These are phyloP conservation scores for Globisporangium spiculum DNA, from an alignment of 352 stramenopile species.

Conservation along the genomic window DNA sequence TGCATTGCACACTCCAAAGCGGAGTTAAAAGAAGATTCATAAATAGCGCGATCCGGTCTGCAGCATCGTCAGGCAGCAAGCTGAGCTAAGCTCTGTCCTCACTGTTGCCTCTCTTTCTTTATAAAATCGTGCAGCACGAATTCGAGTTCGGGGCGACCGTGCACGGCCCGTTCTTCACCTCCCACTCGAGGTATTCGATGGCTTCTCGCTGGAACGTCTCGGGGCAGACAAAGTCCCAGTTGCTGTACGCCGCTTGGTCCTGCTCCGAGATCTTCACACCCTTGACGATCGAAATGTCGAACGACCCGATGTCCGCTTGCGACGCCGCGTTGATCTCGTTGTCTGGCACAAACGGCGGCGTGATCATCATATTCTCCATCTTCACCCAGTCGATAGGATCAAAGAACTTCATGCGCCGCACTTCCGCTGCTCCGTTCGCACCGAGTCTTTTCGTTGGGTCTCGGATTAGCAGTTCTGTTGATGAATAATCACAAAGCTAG, in stretches of 20 bases:
- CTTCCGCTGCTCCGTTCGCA: slow-evolving; percentile 63
- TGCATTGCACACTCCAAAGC: neutral
- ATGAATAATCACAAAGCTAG: neutral
- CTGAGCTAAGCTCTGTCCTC: neutral
- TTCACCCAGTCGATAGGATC: slow-evolving; percentile 65
- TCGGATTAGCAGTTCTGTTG: slow-evolving; percentile 63
- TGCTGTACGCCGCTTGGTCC: slow-evolving; percentile 65
- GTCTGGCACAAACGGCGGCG: slow-evolving; percentile 73
- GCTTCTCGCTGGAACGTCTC: slow-evolving; percentile 81
- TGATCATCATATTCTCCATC: slow-evolving; percentile 67
- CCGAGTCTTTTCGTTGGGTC: slow-evolving; percentile 72
- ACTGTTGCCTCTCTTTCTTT: slow-evolving; percentile 2
- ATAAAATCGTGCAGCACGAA: slow-evolving; percentile 63
- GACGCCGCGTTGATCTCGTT: slow-evolving; percentile 86
- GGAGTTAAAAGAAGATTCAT: neutral
- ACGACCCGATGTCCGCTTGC: slow-evolving; percentile 77
- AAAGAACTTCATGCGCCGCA: slow-evolving; percentile 84
- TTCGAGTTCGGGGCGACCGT: slow-evolving; percentile 58
- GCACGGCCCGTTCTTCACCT: slow-evolving; percentile 75
- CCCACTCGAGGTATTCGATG: slow-evolving; percentile 81
- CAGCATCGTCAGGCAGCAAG: neutral
- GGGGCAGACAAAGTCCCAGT: slow-evolving; percentile 71
- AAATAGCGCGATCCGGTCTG: neutral
- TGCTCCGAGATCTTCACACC: slow-evolving; percentile 69
- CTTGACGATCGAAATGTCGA: slow-evolving; percentile 70